A percentile compares a stretch with the other conserved stretches of the same genome.
These are phyloP conservation scores for Gossypium aridum DNA, from an alignment of 441 rosid species.

Conservation along the genomic window DNA sequence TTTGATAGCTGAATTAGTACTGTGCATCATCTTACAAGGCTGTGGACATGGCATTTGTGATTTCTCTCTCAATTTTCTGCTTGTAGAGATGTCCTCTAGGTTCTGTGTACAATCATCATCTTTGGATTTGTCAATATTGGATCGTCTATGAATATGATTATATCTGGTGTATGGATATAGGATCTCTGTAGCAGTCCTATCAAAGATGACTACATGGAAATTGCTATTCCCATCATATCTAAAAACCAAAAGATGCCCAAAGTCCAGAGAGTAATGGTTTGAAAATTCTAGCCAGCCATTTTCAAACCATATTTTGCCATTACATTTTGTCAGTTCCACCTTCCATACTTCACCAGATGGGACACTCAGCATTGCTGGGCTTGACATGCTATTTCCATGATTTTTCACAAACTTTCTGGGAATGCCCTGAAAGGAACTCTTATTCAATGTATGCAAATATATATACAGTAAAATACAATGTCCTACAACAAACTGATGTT, in stretches of 20 bases:
- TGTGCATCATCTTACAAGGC: background rate
- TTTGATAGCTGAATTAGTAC: background rate
- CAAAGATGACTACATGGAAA: slow-evolving; percentile 8
- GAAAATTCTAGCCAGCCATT: slow-evolving; percentile 11
- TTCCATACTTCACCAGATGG: slow-evolving; percentile 15
- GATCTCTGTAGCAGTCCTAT: slow-evolving; percentile 1
- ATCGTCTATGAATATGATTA: background rate
- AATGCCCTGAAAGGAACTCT: slow-evolving; percentile 2
- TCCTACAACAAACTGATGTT: too few species aligned
- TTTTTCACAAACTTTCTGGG: slow-evolving; percentile 9
- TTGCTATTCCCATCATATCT: background rate
- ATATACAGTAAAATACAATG: background rate
- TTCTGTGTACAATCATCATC: background rate
- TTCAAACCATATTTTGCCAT: slow-evolving; percentile 1
- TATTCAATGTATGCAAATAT: background rate
- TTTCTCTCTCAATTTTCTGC: background rate
- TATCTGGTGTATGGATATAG: background rate
- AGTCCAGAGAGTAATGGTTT: background rate
- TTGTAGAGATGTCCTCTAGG: background rate
- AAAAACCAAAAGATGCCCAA: slow-evolving; percentile 7
- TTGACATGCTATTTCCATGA: slow-evolving; percentile 10
- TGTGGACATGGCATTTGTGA: background rate
- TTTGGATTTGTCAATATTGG: background rate
- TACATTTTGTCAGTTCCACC: background rate
- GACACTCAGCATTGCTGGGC: background rate